Conservation (phyloP, 2,329 filamentous ascomycete species). For the Dryadomyces quercus-mongolicae region DNA sequence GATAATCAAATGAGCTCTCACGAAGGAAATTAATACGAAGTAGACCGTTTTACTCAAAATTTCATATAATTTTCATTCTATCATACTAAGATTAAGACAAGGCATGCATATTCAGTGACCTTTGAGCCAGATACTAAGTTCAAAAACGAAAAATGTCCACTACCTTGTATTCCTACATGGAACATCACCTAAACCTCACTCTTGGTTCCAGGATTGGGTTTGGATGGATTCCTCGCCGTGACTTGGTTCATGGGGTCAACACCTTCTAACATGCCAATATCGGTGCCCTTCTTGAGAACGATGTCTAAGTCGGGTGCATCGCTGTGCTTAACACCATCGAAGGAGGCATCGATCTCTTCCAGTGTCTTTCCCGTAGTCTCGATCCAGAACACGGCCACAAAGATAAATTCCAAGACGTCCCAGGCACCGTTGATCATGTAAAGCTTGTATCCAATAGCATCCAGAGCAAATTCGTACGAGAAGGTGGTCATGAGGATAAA, state of each 20-base stretch:
- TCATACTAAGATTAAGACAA: too few species aligned
- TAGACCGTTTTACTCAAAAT: too few species aligned
- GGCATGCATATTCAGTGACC: too few species aligned
- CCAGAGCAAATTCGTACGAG: conserved; percentile 30
- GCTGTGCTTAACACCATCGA: conserved; percentile 1
- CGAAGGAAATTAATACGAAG: too few species aligned
- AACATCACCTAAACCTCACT: too few species aligned
- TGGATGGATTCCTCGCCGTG: background rate
- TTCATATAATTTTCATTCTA: too few species aligned
- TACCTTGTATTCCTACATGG: too few species aligned
- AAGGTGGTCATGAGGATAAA: conserved; percentile 27
- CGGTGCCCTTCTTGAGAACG: background rate
- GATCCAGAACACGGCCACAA: conserved; percentile 34
- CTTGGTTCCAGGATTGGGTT: background rate
- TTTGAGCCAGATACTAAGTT: too few species aligned
- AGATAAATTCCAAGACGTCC: conserved; percentile 24
- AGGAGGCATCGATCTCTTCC: conserved; percentile 7
- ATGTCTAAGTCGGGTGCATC: background rate
- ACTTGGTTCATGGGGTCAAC: background rate
- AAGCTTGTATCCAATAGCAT: conserved; percentile 35
- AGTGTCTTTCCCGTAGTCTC: conserved; percentile 25
- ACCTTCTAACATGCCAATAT: background rate
- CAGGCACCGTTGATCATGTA: conserved; percentile 36
- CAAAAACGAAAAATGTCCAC: too few species aligned
- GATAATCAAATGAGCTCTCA: too few species aligned